Evolutionary conservation across 305 asterid genomes (phyloP).

Genomic region (Nicotiana rustica): DNA sequence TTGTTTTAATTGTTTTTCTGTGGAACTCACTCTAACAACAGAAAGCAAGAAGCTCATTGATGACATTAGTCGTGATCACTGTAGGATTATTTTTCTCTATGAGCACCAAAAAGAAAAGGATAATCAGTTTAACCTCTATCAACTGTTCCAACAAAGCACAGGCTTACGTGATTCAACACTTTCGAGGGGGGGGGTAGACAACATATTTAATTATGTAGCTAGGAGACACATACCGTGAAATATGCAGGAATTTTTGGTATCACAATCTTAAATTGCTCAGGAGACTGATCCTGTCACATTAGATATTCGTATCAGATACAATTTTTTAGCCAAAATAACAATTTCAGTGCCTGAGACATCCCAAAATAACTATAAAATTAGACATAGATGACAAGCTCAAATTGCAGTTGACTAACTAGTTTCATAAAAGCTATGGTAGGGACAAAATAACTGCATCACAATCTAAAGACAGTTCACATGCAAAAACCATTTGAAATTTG

Average conservation of each 20-base stretch:
- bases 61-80: background rate
- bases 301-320: constrained; percentile 33
- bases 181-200: background rate
- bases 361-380: background rate
- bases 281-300: constrained; percentile 70
- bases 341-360: background rate
- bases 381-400: background rate
- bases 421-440: constrained; percentile 13
- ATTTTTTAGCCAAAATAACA: background rate
- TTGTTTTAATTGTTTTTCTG: background rate
- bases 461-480: constrained; percentile 24
- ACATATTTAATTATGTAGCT: background rate
- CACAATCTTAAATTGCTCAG: constrained; percentile 80
- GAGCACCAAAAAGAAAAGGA: constrained; percentile 1
- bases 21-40: constrained; percentile 4
- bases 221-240: constrained; percentile 69
- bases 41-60: background rate
- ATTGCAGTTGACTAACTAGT: background rate
- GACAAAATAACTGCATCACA: constrained; percentile 22
- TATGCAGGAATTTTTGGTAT: constrained; percentile 93
- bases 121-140: background rate
- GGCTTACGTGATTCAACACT: background rate
- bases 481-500: constrained; percentile 31
- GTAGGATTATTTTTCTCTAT: background rate
- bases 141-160: background rate